Conservation (phyloP, 331 rosid species). For the Malus hybrid region DNA sequence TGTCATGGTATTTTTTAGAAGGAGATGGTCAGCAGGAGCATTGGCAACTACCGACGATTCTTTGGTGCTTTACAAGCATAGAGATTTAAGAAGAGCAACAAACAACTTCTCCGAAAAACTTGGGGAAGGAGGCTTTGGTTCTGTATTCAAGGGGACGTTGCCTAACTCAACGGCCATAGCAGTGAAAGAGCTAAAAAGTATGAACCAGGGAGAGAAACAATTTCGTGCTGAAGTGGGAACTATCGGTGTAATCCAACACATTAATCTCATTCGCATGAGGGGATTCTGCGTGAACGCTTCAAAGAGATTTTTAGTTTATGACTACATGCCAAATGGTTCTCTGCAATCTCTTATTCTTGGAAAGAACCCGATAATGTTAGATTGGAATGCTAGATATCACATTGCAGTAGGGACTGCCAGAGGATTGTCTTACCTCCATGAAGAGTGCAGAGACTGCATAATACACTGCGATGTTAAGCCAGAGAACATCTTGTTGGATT, state of each 20-base stretch:
- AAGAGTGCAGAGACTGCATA: constrained; percentile 6
- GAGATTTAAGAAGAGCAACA: constrained; percentile 64
- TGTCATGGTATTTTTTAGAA: background rate
- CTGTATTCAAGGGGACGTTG: constrained; percentile 66
- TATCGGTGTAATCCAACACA: no score
- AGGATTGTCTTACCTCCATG: constrained; percentile 24
- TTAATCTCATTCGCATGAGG: no score
- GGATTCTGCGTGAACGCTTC: no score
- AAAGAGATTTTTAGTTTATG: no score
- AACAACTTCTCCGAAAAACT: constrained; percentile 69
- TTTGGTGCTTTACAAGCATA: constrained; percentile 52
- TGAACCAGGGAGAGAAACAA: constrained; percentile 44
- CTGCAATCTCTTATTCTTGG: constrained; percentile 40
- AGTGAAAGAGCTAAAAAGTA: constrained; percentile 64
- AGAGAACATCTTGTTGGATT: no score
- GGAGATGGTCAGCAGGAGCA: background rate
- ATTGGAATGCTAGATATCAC: constrained; percentile 45
- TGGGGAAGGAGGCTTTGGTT: constrained; percentile 85
- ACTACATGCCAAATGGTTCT: no score
- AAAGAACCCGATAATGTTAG: constrained; percentile 21
- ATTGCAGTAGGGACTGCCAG: constrained; percentile 21
- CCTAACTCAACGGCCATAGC: constrained; percentile 48
- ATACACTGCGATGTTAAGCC: no score
- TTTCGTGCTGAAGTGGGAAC: no score
- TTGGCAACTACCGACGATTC: constrained; percentile 39